Conservation (phyloP, 1,139 yeast genomes). For the Geotrichum klebahnii region DNA sequence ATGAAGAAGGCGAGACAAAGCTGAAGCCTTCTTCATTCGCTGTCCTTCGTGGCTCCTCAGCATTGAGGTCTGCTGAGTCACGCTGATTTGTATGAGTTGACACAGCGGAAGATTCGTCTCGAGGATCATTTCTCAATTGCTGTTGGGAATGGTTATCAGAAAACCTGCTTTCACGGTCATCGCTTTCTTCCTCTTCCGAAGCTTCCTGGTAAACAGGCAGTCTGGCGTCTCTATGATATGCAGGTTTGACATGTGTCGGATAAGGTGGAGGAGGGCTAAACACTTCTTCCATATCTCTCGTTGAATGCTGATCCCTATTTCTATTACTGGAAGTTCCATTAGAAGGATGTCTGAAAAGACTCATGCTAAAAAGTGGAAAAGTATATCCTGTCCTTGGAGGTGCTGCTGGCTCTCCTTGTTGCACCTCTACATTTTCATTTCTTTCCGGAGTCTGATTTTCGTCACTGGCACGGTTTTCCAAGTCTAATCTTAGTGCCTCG, state of each 20-base stretch:
- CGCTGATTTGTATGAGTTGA: background rate
- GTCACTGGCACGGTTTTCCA: conserved; percentile 24
- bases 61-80: background rate
- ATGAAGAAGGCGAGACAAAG: too few relatives aligned
- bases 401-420: conserved; percentile 14
- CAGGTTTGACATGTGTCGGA: conserved; percentile 25
- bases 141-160: conserved; percentile 5
- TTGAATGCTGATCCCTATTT: background rate
- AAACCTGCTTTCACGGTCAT: background rate
- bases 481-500: conserved; percentile 32
- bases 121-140: background rate
- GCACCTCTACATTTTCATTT: conserved; percentile 15
- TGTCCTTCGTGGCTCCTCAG: background rate
- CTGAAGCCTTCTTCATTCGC: background rate
- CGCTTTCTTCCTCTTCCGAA: conserved; percentile 19
- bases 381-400: conserved; percentile 16
- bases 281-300: conserved; percentile 16
- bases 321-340: background rate
- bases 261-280: conserved; percentile 31
- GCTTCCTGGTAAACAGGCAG: conserved; percentile 25
- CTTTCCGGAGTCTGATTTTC: conserved; percentile 16
- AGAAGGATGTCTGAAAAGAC: conserved; percentile 14
- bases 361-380: conserved; percentile 20
- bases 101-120: background rate
- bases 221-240: conserved; percentile 17